A percentile compares a stretch with the other conserved stretches of the same genome.
These are phyloP conservation scores for Wickerhamiella parazyma DNA, from an alignment of 805 yeast genomes.

Conservation along the genomic window DNA sequence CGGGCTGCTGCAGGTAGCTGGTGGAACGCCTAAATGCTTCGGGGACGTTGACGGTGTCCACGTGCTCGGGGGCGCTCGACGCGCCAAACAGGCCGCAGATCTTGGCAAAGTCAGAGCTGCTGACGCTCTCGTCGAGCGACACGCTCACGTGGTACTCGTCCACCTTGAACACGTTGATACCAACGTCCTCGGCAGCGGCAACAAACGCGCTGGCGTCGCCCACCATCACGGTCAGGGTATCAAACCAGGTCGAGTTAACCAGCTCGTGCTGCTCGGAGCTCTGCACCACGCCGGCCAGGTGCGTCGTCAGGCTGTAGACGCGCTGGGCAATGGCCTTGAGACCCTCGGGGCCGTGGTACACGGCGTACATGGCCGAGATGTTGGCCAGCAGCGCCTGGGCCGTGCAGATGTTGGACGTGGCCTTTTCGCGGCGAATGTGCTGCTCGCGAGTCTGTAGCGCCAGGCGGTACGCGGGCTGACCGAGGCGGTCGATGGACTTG, in stretches of 20 bases:
- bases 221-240: conserved; percentile 58
- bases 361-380: conserved; percentile 89
- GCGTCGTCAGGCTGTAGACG: conserved; percentile 57
- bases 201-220: conserved; percentile 43
- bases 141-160: conserved; percentile 49
- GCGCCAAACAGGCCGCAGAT: conserved; percentile 51
- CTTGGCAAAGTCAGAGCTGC: conserved; percentile 42
- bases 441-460: conserved; percentile 98
- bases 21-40: conserved; percentile 20
- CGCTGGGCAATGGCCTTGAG: conserved; percentile 63
- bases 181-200: conserved; percentile 42
- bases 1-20: conserved; percentile 45
- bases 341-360: conserved; percentile 90
- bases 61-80: conserved; percentile 14
- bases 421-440: conserved; percentile 93
- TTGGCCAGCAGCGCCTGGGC: conserved; percentile 95
- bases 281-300: conserved; percentile 49
- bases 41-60: conserved; percentile 28
- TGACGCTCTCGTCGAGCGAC: conserved; percentile 84
- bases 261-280: conserved; percentile 37
- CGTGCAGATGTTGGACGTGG: conserved; percentile 95
- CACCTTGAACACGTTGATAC: conserved; percentile 66
- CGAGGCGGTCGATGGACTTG: conserved; percentile 79
- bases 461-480: conserved; percentile 75
- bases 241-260: conserved; percentile 59